Base-by-base conservation (phyloP, 2,329 filamentous ascomycete genomes). In the Aspergillus phoenicis region DNA sequence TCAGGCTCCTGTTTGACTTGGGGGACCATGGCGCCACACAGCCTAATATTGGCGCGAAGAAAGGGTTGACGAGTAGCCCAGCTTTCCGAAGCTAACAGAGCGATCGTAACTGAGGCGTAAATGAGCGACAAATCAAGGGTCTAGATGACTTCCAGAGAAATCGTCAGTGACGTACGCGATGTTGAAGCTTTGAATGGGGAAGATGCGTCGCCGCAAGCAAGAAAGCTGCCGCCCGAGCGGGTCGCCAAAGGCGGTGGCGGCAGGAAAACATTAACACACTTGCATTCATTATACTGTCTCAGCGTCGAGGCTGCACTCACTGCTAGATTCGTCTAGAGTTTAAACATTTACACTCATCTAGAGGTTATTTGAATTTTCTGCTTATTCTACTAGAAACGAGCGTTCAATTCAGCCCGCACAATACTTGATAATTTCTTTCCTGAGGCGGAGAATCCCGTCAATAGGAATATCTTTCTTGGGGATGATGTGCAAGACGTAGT, bases 1-100 rank as follows among this genome's bases (percentile, higher is more conserved):
- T 76, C 76, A 33, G 76, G 73, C 59, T 80, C 78, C 64, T 70
- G 73, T 64, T 80, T 80, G 69, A 80, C 64, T 55, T 73, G 73
- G 55, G 74, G 67, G 66, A 73, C 71, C 68, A 66, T 74, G 64
- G 57, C 62, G 65, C 64, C 55, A 45, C 59, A 61, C 51, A 36
- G 48, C 47, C 47, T 43, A 33, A 38, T 10, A 53, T 13, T 47
- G 26, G 28, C 17, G 30, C 33, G 26, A 26, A 15, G 5, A 45
- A 33, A 30, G 49, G 30, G 7, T 13, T 17, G 13, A 48, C 24
- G 39, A 28, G 47, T 47, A 39, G 24, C 48, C 30, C 5, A 22
- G 55, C n/a, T 11, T 49, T 20, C 41, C 17, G 30, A 17, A 1
- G n/a, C 51, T 38, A 13, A 10, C 22, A 20, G 59, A 59, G 62